Base-by-base conservation (phyloP, 805 yeast species). In the Pichia occidentalis region DNA sequence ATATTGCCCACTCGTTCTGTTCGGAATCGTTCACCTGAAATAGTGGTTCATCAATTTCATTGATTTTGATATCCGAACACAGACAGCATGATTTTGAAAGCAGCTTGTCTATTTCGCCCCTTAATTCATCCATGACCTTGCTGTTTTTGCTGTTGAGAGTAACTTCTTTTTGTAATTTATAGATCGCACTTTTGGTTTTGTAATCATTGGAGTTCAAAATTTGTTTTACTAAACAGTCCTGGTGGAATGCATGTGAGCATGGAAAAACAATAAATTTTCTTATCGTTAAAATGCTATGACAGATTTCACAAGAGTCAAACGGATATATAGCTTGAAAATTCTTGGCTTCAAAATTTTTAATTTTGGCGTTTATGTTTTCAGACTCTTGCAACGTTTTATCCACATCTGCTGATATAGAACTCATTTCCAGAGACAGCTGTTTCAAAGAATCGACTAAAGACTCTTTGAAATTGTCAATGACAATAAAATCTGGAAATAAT, bases 201-300 rank as follows among this genome's bases (percentile, higher is more conserved):
- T 79, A 80, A 47, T 85, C 86, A 30, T 77, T 77, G 22, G 81
- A 77, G 24, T 67, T 65, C 36, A 80, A 53, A 24, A 82, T 73
- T 26, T 64, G 64, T 40, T 73, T 71, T 6, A 82, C 73, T n/a
- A 86, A 58, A 62, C 98, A 92, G 54, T 87, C 95, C 36, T 78
- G 79, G 54, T 92, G 97, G 61, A 85, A 83, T 5, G 85, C 75
- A 56, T 92, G 98, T 40, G 74, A 81, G 55, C 98, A 92, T 0
- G 96, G 96, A 53, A 85, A 92, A 5, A 79, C 75, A 37, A 80
- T 70, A 49, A 87, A 87, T 53, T 77, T 82, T 40, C 86, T 72
- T 4, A 79, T 73, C 3, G 85, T 70, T 31, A 90, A 63, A 7
- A 92, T 70, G 47, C 71, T 71, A n/a, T 66, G 61, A 58, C 97